Evolutionary conservation across 768 basidiomycete genomes (phyloP), one percentile per base, ranked within the genome.

Genomic region (Tylopilus subfusipes): DNA sequence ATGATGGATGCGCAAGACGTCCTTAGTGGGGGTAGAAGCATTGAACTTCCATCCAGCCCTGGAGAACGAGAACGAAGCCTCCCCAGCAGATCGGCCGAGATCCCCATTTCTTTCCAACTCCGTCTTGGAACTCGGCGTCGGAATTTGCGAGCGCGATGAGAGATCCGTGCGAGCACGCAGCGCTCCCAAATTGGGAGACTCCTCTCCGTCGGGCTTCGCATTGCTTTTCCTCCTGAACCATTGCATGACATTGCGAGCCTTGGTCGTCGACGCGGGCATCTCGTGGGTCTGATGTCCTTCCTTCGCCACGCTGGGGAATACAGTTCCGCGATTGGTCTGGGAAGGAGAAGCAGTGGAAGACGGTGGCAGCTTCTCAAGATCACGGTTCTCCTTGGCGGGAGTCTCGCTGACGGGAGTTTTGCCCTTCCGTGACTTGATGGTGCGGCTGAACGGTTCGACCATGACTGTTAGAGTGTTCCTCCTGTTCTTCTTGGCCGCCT

Each of bases 161-260:
- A 64, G 44, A 19, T 66, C 60, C 19, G 63, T 57, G 39, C 66
- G 66, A 27, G 62, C 54, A 0, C 61, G 70, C 7, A 55, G 2
- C 1, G 51, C 13, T 4, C 52, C 57, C 8, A 56, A 22, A 16
- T 55, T 60, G 3, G 63, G 34, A 22, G 58, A 58, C 27, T 54
- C 63, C 24, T 65, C 72, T 47, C 54, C 61, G 38, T 64, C 70
- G 52, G 60, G 67, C 63, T 68, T 71, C 50, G 46, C 68, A 3
- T 82, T 86, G 64, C 84, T 86, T 72, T 80, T 82, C 52, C 80
- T 81, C 70, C 89, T 79, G 82, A 99, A 98, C 97, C 97, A 99
- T 60, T 94, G 87, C 96, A 98, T 98, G 50, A 99, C 97, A 66
- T 88, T 93, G 70, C 85, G 85, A 5, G 96, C 94, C 70, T 94